A percentile compares a stretch with the other conserved stretches of the same genome.
Evolutionary conservation across 805 yeast species (phyloP).

Genomic region (Ogataea henricii): DNA sequence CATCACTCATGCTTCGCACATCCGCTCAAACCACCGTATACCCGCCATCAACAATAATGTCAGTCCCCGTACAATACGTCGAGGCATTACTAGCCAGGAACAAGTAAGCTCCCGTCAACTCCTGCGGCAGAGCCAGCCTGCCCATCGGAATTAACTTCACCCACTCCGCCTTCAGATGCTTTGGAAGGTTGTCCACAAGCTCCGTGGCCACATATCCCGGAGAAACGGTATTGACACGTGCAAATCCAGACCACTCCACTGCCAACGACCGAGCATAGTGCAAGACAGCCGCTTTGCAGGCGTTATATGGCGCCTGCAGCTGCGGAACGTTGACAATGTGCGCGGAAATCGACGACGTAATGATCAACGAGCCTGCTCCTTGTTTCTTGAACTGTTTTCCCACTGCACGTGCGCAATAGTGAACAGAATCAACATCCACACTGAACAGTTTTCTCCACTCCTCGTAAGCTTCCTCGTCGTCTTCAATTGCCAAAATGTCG

Average conservation of each 20-base stretch:
- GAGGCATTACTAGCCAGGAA: constrained; percentile 83
- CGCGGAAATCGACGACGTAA: constrained; percentile 90
- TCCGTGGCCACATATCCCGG: constrained; percentile 88
- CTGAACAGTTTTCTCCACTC: constrained; percentile 75
- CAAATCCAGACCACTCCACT: constrained; percentile 86
- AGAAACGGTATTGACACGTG: constrained; percentile 78
- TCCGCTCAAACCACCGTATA: constrained; percentile 48
- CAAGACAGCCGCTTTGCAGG: constrained; percentile 80
- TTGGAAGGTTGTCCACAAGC: constrained; percentile 51
- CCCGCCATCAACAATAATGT: constrained; percentile 79
- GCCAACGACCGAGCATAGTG: constrained; percentile 80
- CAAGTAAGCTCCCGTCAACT: constrained; percentile 76
- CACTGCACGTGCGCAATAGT: constrained; percentile 72
- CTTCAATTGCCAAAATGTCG: constrained; percentile 44
- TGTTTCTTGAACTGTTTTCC: constrained; percentile 75
- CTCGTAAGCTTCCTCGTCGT: constrained; percentile 46
- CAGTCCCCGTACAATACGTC: constrained; percentile 77
- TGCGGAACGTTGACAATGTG: constrained; percentile 87
- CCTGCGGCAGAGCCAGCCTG: constrained; percentile 72
- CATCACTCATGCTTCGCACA: no score
- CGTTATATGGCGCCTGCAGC: constrained; percentile 82
- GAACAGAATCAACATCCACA: constrained; percentile 78
- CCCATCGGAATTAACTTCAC: constrained; percentile 62
- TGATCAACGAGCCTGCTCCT: constrained; percentile 74
- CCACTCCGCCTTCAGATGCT: constrained; percentile 51